Evolutionary conservation across 2,329 filamentous ascomycete genomes (phyloP), one percentile per base, ranked within the genome.

Genomic region (Paraconiothyrium sp.): DNA sequence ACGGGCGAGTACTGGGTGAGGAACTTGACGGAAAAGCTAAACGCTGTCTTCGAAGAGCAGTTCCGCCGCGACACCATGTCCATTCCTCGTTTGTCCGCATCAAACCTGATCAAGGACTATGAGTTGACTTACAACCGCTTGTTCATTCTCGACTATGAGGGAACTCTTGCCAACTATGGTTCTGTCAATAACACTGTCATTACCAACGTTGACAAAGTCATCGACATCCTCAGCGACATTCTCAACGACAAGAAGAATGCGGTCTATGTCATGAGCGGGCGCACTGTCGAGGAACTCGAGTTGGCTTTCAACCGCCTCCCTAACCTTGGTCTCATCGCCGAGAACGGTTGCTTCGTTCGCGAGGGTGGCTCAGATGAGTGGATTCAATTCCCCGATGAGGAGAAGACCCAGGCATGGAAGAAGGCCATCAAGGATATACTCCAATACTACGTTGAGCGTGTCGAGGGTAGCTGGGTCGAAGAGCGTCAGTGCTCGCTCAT

Each of bases 81-180:
- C 0, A 92, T 97, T 10, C 94, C 95, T 22, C 90, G 95, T 1
- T 84, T 98, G 3, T 94, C 92, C 2, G 80, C 94, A 24, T 86
- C 83, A 47, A 80, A 84, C 1, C 82, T 97, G 1, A 80, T 84
- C 2, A 81, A 87, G 51, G 84, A 88, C 63, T 98, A 97, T 77
- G 82, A 85, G 62, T 76, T 82, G 9, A 87, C 91, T 0, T 78
- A 87, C 46, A 86, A 88, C 22, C 89, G 94, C 16, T 84, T 98
- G 2, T 95, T 98, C 78, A 89, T 98, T 66, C 84, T 98, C 48
- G 94, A 98, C 74, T 97, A 97, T 73, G 94, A 98, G 78, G 94
- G 93, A 48, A 98, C 94, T 0, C 83, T 98, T 8, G 92, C 95
- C 47, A 92, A 90, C 57, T 95, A 93, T 86, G 93, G 93, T 4